Percentiles rank a stretch among this genome's conserved stretches.
Evolutionary conservation across 257 asterid species (phyloP).

Genomic region (Solanum neorickii): DNA sequence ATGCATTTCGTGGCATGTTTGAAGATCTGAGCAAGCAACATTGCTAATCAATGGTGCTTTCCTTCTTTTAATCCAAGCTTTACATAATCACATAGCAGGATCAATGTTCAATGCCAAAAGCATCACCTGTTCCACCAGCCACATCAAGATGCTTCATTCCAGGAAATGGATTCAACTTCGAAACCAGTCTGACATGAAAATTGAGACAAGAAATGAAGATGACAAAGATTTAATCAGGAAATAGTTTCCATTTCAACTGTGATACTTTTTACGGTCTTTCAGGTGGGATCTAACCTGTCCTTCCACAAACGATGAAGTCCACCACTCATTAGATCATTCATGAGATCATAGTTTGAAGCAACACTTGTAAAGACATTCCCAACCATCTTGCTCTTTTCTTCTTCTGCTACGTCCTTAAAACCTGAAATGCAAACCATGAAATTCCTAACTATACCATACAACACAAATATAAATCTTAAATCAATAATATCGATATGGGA

Average conservation of each 20-base stretch:
- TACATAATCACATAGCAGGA: neutral
- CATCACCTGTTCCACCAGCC: constrained; percentile 95
- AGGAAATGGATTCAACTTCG: constrained; percentile 82
- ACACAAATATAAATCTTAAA: neutral
- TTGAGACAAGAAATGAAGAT: neutral
- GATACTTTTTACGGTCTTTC: neutral
- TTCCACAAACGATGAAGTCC: constrained; percentile 93
- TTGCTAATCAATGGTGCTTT: neutral
- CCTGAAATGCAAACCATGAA: constrained; percentile 29
- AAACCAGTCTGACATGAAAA: constrained; percentile 44
- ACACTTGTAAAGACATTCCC: constrained; percentile 83
- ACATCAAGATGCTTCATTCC: constrained; percentile 99
- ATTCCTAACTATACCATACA: neutral
- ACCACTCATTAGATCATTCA: constrained; percentile 94
- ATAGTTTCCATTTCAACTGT: neutral
- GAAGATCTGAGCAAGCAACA: neutral
- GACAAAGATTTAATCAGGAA: neutral
- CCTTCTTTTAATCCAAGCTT: neutral
- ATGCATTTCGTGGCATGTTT: neutral
- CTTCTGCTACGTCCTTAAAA: constrained; percentile 71
- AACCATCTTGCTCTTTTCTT: constrained; percentile 72
- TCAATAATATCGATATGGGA: neutral
- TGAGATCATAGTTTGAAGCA: constrained; percentile 76
- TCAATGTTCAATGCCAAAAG: neutral
- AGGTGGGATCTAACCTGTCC: constrained; percentile 45